Evolutionary conservation across 305 asterid species (phyloP).

Genomic region (Solanum aculeatissimum): DNA sequence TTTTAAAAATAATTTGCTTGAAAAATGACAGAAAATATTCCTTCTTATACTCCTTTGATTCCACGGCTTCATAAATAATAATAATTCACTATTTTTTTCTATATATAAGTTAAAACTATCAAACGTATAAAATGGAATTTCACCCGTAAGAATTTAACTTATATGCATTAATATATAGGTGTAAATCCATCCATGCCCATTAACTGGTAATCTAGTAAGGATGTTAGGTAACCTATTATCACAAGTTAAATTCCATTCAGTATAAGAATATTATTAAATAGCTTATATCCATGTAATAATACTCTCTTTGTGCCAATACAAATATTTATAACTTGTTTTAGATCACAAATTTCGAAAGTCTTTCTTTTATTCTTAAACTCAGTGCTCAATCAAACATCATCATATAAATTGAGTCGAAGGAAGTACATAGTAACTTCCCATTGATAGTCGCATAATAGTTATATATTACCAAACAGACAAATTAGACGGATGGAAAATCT

Average conservation of each 20-base stretch:
- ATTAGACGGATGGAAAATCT: no score
- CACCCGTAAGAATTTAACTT: no score
- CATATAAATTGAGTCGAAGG: no score
- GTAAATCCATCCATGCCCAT: not conserved
- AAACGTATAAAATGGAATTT: not conserved
- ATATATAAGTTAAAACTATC: not conserved
- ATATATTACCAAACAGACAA: not conserved
- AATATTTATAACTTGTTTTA: not conserved
- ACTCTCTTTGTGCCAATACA: not conserved
- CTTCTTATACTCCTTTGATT: not conserved
- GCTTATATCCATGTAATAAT: not conserved
- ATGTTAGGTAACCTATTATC: not conserved
- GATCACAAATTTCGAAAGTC: not conserved
- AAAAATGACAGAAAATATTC: not conserved
- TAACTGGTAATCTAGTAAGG: not conserved
- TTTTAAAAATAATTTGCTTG: not conserved
- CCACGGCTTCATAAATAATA: conserved; percentile 10
- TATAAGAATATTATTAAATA: not conserved
- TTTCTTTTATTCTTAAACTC: no score
- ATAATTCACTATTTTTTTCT: not conserved
- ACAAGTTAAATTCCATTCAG: not conserved
- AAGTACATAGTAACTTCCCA: not conserved
- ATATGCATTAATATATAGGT: no score
- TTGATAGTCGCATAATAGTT: not conserved
- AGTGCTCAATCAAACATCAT: no score